Base-by-base conservation (phyloP, 2,329 filamentous ascomycete genomes). In the Fusarium tjaetaba region DNA sequence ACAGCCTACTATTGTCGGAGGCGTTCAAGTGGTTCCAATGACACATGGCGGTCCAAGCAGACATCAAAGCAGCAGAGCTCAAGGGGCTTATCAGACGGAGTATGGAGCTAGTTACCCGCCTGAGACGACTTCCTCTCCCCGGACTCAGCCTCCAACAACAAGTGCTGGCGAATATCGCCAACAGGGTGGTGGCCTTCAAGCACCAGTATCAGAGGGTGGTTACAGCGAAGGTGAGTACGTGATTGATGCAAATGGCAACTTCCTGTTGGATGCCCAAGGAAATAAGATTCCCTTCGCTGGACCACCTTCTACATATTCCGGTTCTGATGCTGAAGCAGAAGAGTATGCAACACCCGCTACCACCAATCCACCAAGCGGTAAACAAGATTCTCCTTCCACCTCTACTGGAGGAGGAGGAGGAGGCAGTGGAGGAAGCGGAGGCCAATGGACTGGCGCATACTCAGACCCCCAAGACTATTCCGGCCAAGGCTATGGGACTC, bases 21-120 rank as follows among this genome's bases (percentile, higher is more conserved):
- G 96, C 46, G 94, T 98, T 18, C 95, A 98, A 79, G 96, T 99
- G 18, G 94, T 98, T 24, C 96, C 96, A 11, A 97, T 97, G 94
- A 92, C 92, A 51, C 92, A 93, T 74, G 91, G 91, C 15, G 86
- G 91, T 18, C 86, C 88, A 6, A 89, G 88, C 77, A 88, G 88
- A 65, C 85, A 87, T 56, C 81, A 82, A 58, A 88, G 84, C 73
- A 81, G 83, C 46, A 82, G 84, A 57, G 83, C 86, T 11, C 72
- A 79, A 26, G 71, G 63, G 26, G 52, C 70, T n/a, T 80, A 81
- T 26, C 76, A 79, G 41, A 24, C 75, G 34, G 81, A 82, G 34
- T 79, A 82, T 45, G 74, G 69, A 30, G 77, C 77, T 32, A 65
- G 70, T 61, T 78, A 81, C 79, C 74, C 81, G 73, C 57, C 82